Base-by-base conservation (phyloP, 2,329 filamentous ascomycete genomes). In the Tolypocladium endophyticum region DNA sequence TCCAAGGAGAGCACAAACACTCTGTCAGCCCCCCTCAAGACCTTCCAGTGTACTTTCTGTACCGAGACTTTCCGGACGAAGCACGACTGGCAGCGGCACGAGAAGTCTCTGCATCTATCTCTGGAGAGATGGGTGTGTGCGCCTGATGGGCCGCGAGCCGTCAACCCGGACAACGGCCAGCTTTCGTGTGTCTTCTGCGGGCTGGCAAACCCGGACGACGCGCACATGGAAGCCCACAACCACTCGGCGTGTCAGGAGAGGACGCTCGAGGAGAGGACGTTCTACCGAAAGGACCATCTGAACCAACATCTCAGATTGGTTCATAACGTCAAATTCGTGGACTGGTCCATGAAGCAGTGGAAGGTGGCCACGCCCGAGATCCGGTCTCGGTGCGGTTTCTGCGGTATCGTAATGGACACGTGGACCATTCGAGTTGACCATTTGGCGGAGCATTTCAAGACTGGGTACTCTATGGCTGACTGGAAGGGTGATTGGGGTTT, bases 401-500 rank as follows among this genome's bases (percentile, higher is more conserved):
- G 85, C 66, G 81, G 81, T 56, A 78, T 82, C 59, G 75, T 84
- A 18, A 80, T 87, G 75, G 81, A 83, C 65, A 84, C 79, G 53
- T 87, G 85, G 85, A 79, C 77, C 12, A 76, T 79, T 59, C 77
- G 85, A 67, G 76, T 82, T 20, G 84, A 87, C 65, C 85, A 87
- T 67, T 72, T 87, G 45, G 84, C 85, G n/a, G 83, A 86, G 63
- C 85, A 87, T 71, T 87, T 87, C 76, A 87, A 86, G 72, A 81
- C 78, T 33, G 84, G 85, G 73, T 81, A 80, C 63, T 83, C 81
- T 66, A 87, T 87, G 84, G 82, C 81, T 63, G 82, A 87, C 71
- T 87, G 85, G 85, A 85, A 86, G 77, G 85, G 85, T 74, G 84
- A 85, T 71, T 87, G 84, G 84, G 85, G 85, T 77, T 87, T 87